These are phyloP conservation scores for Akanthomyces muscarius DNA, from an alignment of 2,329 filamentous ascomycete species.

Conservation along the genomic window DNA sequence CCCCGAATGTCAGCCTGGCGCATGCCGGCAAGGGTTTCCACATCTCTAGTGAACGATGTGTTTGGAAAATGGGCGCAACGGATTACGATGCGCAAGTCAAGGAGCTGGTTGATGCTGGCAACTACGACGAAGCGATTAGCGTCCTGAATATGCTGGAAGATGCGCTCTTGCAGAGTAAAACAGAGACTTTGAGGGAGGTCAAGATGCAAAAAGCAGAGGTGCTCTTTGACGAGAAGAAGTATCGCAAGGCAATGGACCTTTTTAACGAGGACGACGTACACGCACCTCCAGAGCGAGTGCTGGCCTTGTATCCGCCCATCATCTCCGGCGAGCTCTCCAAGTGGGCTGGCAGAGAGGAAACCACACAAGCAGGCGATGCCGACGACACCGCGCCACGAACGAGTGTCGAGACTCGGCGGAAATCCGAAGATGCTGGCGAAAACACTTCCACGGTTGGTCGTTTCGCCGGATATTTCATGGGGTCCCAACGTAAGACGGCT, in stretches of 20 bases:
- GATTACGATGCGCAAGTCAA: slow-evolving; percentile 89
- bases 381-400: slow-evolving; percentile 23
- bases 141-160: slow-evolving; percentile 87
- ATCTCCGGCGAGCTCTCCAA: slow-evolving; percentile 80
- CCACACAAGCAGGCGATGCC: slow-evolving; percentile 31
- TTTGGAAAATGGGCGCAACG: slow-evolving; percentile 94
- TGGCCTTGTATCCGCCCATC: slow-evolving; percentile 74
- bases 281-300: slow-evolving; percentile 83
- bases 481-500: slow-evolving; percentile 41
- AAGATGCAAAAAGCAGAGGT: slow-evolving; percentile 88
- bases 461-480: slow-evolving; percentile 53
- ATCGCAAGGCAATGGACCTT: slow-evolving; percentile 79
- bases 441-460: slow-evolving; percentile 36
- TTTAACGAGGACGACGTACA: slow-evolving; percentile 81
- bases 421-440: slow-evolving; percentile 27
- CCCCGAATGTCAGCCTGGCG: slow-evolving; percentile 87
- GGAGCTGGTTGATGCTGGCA: slow-evolving; percentile 67
- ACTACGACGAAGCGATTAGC: slow-evolving; percentile 89
- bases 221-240: slow-evolving; percentile 79
- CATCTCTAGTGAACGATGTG: slow-evolving; percentile 81
- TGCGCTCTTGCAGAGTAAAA: slow-evolving; percentile 80
- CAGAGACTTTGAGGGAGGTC: slow-evolving; percentile 73
- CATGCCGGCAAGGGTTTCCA: slow-evolving; percentile 96
- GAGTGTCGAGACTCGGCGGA: slow-evolving; percentile 7
- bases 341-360: slow-evolving; percentile 44